phyloP scores from a whole-genome alignment of 148 eudicot species.

The Cornus kousa region DNA sequence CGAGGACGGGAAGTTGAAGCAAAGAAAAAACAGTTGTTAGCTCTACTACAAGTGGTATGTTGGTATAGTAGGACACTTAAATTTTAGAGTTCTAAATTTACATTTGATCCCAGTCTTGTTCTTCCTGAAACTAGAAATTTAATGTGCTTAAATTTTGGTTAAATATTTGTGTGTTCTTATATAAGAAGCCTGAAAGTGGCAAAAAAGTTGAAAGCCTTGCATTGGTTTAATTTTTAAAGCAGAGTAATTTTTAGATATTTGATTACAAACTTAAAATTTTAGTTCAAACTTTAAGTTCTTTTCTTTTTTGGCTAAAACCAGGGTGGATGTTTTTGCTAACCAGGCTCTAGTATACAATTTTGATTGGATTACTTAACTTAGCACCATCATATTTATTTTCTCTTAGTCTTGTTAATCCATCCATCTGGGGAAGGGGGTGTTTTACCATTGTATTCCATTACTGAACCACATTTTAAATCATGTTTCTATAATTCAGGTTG shows the following conservation, averaged over 20 bases:
- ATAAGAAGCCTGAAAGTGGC: neutral
- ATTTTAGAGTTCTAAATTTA: neutral
- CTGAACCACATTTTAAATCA: neutral
- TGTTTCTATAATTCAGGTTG: conserved; percentile 46
- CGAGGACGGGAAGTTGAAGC: conserved; percentile 39
- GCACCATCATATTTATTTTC: neutral
- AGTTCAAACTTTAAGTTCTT: neutral
- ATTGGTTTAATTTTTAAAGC: neutral
- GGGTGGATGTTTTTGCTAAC: neutral
- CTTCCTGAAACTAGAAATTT: neutral
- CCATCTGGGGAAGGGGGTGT: neutral
- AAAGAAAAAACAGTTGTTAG: conserved; percentile 63
- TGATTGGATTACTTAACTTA: neutral
- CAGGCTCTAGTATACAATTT: neutral
- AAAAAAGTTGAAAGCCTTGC: neutral
- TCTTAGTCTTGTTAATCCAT: too few species aligned
- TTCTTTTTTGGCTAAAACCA: neutral
- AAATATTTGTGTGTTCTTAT: neutral
- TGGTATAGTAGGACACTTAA: neutral
- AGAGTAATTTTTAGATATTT: too few species aligned
- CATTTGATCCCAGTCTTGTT: neutral
- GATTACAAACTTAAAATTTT: too few species aligned
- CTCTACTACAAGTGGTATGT: conserved; percentile 78
- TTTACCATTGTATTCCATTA: too few species aligned
- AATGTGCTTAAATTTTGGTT: neutral